Evolutionary conservation across 257 asterid species (phyloP).

Genomic region (Petunia axillaris): DNA sequence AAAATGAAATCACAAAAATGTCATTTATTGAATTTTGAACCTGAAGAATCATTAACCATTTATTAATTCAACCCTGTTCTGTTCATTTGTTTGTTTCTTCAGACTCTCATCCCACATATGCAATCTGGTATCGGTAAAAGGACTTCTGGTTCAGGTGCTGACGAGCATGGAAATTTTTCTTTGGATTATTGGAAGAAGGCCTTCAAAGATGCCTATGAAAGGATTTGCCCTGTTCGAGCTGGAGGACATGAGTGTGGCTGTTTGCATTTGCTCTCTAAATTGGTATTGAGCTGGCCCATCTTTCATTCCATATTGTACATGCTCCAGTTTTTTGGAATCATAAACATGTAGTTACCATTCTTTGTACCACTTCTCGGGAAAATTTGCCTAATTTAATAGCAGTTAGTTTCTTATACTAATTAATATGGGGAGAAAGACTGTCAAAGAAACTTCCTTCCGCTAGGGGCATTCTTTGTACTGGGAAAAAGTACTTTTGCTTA

Average conservation of each 20-base stretch:
- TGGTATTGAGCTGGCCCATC: conserved; percentile 48
- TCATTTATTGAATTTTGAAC: conserved; percentile 20
- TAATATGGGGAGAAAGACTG: neutral
- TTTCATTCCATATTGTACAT: conserved; percentile 7
- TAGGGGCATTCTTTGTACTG: neutral
- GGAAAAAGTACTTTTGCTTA: neutral
- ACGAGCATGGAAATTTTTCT: conserved; percentile 72
- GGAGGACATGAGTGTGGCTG: conserved; percentile 81
- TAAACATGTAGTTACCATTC: neutral
- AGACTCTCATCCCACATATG: conserved; percentile 95
- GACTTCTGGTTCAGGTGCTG: conserved; percentile 52
- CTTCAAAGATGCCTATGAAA: conserved; percentile 83
- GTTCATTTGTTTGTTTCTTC: conserved; percentile 29
- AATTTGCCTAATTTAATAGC: neutral
- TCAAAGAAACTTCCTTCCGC: neutral
- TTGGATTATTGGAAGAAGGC: conserved; percentile 90
- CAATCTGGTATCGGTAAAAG: conserved; percentile 49
- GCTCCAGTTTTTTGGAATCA: neutral
- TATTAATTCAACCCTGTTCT: neutral
- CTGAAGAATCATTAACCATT: neutral
- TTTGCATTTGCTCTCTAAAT: conserved; percentile 69
- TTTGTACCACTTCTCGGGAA: neutral
- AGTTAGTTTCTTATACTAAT: neutral
- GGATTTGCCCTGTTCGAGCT: conserved; percentile 91
- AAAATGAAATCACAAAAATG: neutral